Evolutionary conservation across 495 filamentous ascomycete genomes (phyloP).

Genomic region (Hypoxylon lienhwacheense): DNA sequence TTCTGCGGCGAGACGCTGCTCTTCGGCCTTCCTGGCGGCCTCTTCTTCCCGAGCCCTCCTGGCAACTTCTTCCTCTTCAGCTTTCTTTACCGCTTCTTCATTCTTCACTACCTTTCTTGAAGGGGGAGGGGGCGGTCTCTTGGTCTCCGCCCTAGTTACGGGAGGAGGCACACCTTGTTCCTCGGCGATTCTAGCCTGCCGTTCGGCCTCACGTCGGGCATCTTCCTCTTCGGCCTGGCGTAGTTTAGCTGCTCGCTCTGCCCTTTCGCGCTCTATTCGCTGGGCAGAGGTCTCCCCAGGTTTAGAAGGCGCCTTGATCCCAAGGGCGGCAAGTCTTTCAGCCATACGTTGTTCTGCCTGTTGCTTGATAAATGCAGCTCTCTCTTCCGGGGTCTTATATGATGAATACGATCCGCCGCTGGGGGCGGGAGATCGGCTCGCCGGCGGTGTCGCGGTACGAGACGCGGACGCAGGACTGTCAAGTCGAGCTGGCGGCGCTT

Average conservation of each 20-base stretch:
- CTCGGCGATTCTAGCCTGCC: conserved; percentile 81
- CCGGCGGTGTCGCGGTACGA: conserved; percentile 49
- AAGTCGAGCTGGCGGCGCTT: conserved; percentile 43
- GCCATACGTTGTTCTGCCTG: conserved; percentile 97
- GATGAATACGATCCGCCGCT: conserved; percentile 65
- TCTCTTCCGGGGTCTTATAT: conserved; percentile 88
- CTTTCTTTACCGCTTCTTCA: conserved; percentile 56
- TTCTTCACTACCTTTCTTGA: conserved; percentile 73
- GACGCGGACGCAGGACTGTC: conserved; percentile 47
- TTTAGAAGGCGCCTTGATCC: conserved; percentile 76
- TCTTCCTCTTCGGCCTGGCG: conserved; percentile 94
- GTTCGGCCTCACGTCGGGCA: conserved; percentile 81
- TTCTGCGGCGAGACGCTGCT: conserved; percentile 63
- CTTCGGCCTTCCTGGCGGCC: conserved; percentile 56
- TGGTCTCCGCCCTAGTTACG: conserved; percentile 58
- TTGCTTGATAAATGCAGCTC: conserved; percentile 94
- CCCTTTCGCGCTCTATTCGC: conserved; percentile 83
- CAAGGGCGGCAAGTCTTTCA: conserved; percentile 92
- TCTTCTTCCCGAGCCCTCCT: conserved; percentile 53
- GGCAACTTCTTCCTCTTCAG: conserved; percentile 57
- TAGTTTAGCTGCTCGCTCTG: conserved; percentile 81
- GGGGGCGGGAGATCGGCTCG: conserved; percentile 41
- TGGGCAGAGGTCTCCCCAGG: conserved; percentile 77
- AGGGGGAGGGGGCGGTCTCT: conserved; percentile 86
- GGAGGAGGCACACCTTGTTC: conserved; percentile 71